Conservation (phyloP, 306 rosid species). For the Citrullus colocynthis region DNA sequence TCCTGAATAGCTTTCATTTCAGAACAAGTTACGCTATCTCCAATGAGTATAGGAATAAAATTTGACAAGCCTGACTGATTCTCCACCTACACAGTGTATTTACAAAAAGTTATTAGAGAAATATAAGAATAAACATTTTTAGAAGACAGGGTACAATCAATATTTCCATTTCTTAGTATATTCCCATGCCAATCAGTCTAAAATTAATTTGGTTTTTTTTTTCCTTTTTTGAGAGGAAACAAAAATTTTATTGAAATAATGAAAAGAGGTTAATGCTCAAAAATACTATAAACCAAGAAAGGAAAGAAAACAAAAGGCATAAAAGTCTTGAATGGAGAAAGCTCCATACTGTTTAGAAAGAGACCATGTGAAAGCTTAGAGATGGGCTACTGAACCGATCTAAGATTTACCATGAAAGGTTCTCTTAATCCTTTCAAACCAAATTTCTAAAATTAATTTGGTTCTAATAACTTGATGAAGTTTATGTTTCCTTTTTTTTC, state of each 20-base stretch:
- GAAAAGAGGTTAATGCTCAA: too few relatives aligned
- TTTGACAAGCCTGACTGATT: conserved; percentile 91
- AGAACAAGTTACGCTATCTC: conserved; percentile 61
- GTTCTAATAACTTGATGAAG: not conserved
- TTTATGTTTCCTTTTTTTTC: not conserved
- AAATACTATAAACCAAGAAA: too few relatives aligned
- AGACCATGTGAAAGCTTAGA: too few relatives aligned
- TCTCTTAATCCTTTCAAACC: too few relatives aligned
- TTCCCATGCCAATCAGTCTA: not conserved
- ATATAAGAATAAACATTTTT: not conserved
- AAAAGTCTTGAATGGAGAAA: too few relatives aligned
- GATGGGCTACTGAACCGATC: too few relatives aligned
- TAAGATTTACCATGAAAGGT: too few relatives aligned
- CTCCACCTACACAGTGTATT: conserved; percentile 50
- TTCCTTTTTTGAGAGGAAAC: too few relatives aligned
- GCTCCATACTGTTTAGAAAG: too few relatives aligned
- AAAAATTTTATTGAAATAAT: too few relatives aligned
- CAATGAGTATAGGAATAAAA: conserved; percentile 75
- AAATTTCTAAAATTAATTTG: not conserved
- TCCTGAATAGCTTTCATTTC: conserved; percentile 58
- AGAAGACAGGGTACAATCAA: not conserved
- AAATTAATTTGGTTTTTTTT: not conserved
- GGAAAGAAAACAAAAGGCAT: too few relatives aligned
- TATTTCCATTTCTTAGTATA: not conserved
- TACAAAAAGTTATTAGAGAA: not conserved